These are phyloP conservation scores for Hypoxylon sp. DNA, from an alignment of 2,329 filamentous ascomycete genomes.

Conservation along the genomic window DNA sequence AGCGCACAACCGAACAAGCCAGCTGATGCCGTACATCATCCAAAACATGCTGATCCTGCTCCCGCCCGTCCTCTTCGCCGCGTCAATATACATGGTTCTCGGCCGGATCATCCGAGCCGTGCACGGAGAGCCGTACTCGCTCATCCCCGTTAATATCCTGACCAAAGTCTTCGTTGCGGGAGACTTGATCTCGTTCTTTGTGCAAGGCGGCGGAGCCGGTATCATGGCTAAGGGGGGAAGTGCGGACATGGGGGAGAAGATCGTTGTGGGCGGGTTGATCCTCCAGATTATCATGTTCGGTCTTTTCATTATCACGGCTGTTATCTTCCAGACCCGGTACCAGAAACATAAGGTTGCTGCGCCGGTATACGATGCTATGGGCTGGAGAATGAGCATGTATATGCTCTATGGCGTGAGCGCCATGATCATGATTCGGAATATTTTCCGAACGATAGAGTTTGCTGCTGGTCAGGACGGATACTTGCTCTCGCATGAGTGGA, in stretches of 20 bases:
- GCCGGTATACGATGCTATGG: conserved; percentile 2
- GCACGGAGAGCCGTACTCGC: conserved; percentile 53
- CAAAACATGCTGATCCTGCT: conserved; percentile 61
- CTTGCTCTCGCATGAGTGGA: conserved; percentile 58
- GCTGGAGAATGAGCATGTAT: conserved; percentile 55
- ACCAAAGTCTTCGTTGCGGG: conserved; percentile 68
- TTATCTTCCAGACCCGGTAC: conserved; percentile 60
- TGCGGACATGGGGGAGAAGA: conserved; percentile 59
- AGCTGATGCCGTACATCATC: conserved; percentile 56
- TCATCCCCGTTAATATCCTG: conserved; percentile 57
- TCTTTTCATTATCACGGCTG: conserved; percentile 64
- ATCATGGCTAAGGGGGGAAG: conserved; percentile 48
- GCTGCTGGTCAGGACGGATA: conserved; percentile 57
- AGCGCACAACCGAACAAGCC: conserved; percentile 50
- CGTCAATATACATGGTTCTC: conserved; percentile 65
- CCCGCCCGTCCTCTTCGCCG: conserved; percentile 63
- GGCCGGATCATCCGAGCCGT: conserved; percentile 59
- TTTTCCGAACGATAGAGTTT: conserved; percentile 62
- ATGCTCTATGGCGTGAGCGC: conserved; percentile 57
- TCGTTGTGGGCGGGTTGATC: conserved; percentile 69
- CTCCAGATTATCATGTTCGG: conserved; percentile 70
- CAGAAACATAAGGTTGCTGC: conserved; percentile 19
- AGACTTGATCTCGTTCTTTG: conserved; percentile 65
- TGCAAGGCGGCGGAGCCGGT: conserved; percentile 63
- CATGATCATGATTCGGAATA: conserved; percentile 59